Conservation (phyloP, 495 filamentous ascomycete species). For the Aspergillus funiculosus region DNA sequence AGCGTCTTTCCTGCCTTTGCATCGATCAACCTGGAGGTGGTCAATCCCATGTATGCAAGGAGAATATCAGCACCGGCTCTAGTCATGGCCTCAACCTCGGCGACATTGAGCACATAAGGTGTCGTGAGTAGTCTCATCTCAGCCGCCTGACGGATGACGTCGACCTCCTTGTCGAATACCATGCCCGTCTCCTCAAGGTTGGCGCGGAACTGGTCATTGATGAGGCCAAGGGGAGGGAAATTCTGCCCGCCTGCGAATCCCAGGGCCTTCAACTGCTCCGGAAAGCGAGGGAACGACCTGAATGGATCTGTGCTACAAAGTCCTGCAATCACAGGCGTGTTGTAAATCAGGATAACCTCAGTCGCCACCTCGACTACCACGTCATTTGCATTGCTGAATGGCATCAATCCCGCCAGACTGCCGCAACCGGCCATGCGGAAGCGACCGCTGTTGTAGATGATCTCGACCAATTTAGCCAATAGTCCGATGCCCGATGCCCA, state of each 20-base stretch:
- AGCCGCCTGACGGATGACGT: conserved; percentile 53
- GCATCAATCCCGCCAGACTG: conserved; percentile 65
- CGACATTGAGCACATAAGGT: conserved; percentile 60
- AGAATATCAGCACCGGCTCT: conserved; percentile 60
- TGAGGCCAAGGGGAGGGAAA: conserved; percentile 66
- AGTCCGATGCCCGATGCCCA: conserved; percentile 52
- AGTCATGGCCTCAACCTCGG: conserved; percentile 55
- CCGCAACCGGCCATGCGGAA: conserved; percentile 70
- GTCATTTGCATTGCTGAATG: conserved; percentile 65
- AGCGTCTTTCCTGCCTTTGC: conserved; percentile 53
- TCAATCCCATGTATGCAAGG: conserved; percentile 65
- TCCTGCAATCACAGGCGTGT: conserved; percentile 59
- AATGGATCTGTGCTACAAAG: conserved; percentile 65
- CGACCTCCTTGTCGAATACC: conserved; percentile 58
- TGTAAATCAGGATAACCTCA: conserved; percentile 56
- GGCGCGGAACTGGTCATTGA: conserved; percentile 59
- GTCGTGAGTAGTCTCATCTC: conserved; percentile 57
- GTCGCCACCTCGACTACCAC: conserved; percentile 62
- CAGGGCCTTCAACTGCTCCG: conserved; percentile 49
- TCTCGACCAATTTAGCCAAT: conserved; percentile 64
- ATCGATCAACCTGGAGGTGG: conserved; percentile 59
- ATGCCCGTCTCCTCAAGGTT: conserved; percentile 69
- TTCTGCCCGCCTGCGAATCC: conserved; percentile 67
- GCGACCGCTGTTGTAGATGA: conserved; percentile 67
- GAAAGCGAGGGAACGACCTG: conserved; percentile 51